Base-by-base conservation (phyloP, 106 monocot species). In the Acorus calamus region DNA sequence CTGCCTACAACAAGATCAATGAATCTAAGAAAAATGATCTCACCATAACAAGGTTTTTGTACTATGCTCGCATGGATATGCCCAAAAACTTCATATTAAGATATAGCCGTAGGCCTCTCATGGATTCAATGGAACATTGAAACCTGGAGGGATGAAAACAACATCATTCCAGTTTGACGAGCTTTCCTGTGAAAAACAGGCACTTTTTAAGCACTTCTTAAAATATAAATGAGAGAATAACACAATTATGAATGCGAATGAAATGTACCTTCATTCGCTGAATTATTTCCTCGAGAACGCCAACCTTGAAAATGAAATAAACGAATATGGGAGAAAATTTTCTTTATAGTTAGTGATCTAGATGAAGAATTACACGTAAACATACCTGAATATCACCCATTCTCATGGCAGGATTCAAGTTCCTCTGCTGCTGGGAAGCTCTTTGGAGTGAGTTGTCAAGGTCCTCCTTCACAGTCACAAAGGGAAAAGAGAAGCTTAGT, bases 111-210 rank as follows among this genome's bases (percentile, higher is more conserved):
- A 28, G 28, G 28, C 28, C 28, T 28, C 28, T 28, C 28, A 28
- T 28, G 28, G 28, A 28, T 28, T 28, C 28, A 28, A 28, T 4
- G 80, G 60, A 12, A 73, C 68, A 53, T 87, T 66, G 41, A 94
- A 87, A 48, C 94, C 94, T 53, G 94, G 87, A 55, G 94, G 89
- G 55, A 89, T 82, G 62, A 94, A 94, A 12, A 94, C 82, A 41
- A 82, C 69, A 63, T 94, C 86, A 66, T 89, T 81, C 86, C 89
- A 94, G 57, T 89, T 68, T 11, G 86, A 80, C 6, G 75, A 87
- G 45, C 61, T 62, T 12, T 64, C 86, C 86, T 93, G 80, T 46
- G 78, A 56, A 1, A 28, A 28, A 28, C 28, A 28, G 0, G 28
- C 28, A 28, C 28, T 28, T 28, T 28, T 28, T 28, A 28, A 28